Evolutionary conservation across 1,139 yeast genomes (phyloP).

Genomic region (Blastobotrys aristatus): DNA sequence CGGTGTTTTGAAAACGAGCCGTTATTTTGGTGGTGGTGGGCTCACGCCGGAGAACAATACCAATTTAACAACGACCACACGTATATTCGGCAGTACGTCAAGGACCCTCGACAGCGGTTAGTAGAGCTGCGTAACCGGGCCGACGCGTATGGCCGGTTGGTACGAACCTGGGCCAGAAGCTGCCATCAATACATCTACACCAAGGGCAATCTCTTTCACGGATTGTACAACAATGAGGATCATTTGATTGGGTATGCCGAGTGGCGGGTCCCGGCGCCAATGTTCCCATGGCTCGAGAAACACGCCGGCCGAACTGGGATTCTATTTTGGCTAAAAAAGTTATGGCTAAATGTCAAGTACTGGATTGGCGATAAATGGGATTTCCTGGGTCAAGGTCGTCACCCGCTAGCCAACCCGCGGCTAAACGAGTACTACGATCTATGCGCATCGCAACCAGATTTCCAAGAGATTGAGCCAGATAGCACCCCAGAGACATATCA

Average conservation of each 20-base stretch:
- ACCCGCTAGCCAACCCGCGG: slow-evolving; percentile 7
- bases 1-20: slow-evolving; percentile 7
- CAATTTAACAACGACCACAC: slow-evolving; percentile 13
- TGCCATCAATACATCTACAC: not conserved
- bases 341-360: slow-evolving; percentile 8
- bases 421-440: not conserved
- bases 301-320: slow-evolving; percentile 4
- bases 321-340: slow-evolving; percentile 11
- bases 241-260: slow-evolving; percentile 7
- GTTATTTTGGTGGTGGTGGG: slow-evolving; percentile 12
- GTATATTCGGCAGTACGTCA: slow-evolving; percentile 2
- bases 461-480: slow-evolving; percentile 1
- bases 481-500: slow-evolving; percentile 6
- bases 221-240: slow-evolving; percentile 3
- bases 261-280: slow-evolving; percentile 2
- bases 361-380: slow-evolving; percentile 6
- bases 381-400: not conserved
- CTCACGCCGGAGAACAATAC: slow-evolving; percentile 1
- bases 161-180: slow-evolving; percentile 7
- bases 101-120: slow-evolving; percentile 7
- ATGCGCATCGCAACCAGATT: not conserved
- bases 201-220: not conserved
- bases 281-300: not conserved
- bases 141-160: slow-evolving; percentile 1
- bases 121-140: slow-evolving; percentile 1